Evolutionary conservation across 2,329 filamentous ascomycete species (phyloP), one percentile per base, ranked within the genome.

Genomic region (Sporothrix sp.): DNA sequence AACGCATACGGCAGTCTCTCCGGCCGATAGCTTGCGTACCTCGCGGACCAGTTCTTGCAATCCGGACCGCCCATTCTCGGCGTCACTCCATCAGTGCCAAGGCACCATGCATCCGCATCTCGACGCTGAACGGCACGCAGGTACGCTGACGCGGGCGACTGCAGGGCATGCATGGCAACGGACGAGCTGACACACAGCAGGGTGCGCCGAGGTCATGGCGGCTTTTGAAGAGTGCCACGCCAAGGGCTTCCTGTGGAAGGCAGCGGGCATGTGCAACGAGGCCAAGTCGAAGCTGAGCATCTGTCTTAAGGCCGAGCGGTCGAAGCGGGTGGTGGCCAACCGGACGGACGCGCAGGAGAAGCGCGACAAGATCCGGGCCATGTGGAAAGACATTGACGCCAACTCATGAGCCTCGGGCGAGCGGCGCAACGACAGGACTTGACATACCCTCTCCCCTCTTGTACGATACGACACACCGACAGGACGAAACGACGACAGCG

Each of bases 141-240:
- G 91, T 95, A 77, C 14, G 50, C 5, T 20, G 6, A 16, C 10
- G 6, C n/a, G n/a, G n/a, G n/a, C n/a, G n/a, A n/a, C n/a, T n/a
- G n/a, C n/a, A n/a, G n/a, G n/a, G n/a, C n/a, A n/a, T n/a, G n/a
- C n/a, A n/a, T n/a, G n/a, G n/a, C n/a, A n/a, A n/a, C n/a, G n/a
- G n/a, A n/a, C n/a, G n/a, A n/a, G n/a, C n/a, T n/a, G n/a, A n/a
- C n/a, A n/a, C n/a, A n/a, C n/a, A n/a, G 18, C 62, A 98, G 93
- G 85, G 62, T 98, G 93, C 77, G 87, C 91, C 68, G 89, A 95
- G 59, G 81, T 98, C 66, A 95, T 97, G 81, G 83, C 75, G 46
- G 85, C 87, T 43, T 87, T 98, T 59, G 93, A 97, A 63, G 88
- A 96, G 72, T 98, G 93, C 71, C 93, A 98, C 65, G 85, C 87